Percentiles rank a stretch among this genome's conserved stretches.
These are phyloP conservation scores for Albatrellus ellisii DNA, from an alignment of 768 basidiomycete species.

Conservation along the genomic window DNA sequence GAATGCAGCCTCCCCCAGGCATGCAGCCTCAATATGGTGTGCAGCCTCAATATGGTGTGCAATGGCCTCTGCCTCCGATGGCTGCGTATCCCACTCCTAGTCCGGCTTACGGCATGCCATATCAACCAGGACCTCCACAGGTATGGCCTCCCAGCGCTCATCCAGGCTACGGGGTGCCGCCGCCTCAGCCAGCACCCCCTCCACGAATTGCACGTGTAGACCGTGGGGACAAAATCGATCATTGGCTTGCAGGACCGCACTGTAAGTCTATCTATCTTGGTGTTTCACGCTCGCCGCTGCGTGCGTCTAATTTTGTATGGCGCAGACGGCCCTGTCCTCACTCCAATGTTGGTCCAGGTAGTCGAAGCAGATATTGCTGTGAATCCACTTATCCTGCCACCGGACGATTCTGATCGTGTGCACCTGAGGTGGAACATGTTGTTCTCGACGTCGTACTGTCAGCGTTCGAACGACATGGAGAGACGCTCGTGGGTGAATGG, in stretches of 20 bases:
- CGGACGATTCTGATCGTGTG: conserved; percentile 27
- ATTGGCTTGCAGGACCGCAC: conserved; percentile 27
- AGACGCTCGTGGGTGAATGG: conserved; percentile 57
- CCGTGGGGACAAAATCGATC: conserved; percentile 21
- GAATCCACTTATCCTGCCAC: conserved; percentile 49
- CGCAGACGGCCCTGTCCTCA: conserved; percentile 59
- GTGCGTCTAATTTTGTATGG: not conserved
- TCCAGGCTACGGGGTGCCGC: conserved; percentile 3
- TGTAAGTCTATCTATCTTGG: conserved; percentile 22
- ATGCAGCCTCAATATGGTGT: not conserved
- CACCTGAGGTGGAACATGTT: conserved; percentile 69
- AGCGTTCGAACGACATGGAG: conserved; percentile 45
- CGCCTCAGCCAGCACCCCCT: conserved; percentile 14
- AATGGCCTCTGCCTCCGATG: not conserved
- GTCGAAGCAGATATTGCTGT: conserved; percentile 34
- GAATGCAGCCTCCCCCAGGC: not conserved
- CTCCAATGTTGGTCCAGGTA: conserved; percentile 39
- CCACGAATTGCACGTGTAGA: conserved; percentile 17
- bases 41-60: not conserved
- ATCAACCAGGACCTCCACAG: conserved; percentile 2
- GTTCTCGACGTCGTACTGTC: conserved; percentile 44
- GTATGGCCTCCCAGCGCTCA: conserved; percentile 4
- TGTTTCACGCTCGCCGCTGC: not conserved
- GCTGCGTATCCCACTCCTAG: conserved; percentile 15
- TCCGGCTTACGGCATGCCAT: conserved; percentile 7